Percentiles rank a stretch among this genome's conserved stretches.
Conservation (phyloP, 352 stramenopile species). For the Phytophthora constricta region DNA sequence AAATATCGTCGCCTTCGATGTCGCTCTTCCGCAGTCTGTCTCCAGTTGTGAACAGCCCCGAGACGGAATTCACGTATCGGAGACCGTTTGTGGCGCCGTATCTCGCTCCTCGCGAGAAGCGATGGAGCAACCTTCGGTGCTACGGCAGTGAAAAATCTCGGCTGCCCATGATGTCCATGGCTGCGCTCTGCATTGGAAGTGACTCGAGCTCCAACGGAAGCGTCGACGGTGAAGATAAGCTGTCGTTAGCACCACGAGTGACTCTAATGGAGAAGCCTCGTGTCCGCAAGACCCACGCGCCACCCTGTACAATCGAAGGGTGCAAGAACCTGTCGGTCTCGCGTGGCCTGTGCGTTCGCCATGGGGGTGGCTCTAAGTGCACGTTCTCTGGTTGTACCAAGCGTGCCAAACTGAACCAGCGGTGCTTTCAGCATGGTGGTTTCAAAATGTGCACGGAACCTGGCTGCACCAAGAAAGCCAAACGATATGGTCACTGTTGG, state of each 20-base stretch:
- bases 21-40: conserved; percentile 36
- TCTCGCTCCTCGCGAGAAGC: conserved; percentile 36
- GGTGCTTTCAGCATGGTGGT: conserved; percentile 73
- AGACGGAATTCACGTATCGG: conserved; percentile 19
- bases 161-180: conserved; percentile 12
- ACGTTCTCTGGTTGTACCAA: conserved; percentile 50
- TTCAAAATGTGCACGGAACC: conserved; percentile 71
- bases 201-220: conserved; percentile 12
- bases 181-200: conserved; percentile 11
- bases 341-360: conserved; percentile 49
- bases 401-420: conserved; percentile 66
- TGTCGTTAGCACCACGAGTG: neutral
- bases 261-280: neutral
- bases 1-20: conserved; percentile 19
- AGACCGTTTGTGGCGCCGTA: conserved; percentile 30
- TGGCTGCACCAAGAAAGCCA: conserved; percentile 66
- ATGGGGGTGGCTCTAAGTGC: conserved; percentile 58
- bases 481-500: conserved; percentile 76
- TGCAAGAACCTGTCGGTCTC: conserved; percentile 62
- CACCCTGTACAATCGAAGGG: conserved; percentile 51
- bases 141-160: conserved; percentile 10
- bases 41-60: conserved; percentile 26
- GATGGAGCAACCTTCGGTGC: conserved; percentile 7
- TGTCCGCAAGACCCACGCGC: conserved; percentile 39
- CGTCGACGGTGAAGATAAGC: conserved; percentile 18